Evolutionary conservation across 2,329 filamentous ascomycete species (phyloP), one percentile per base, ranked within the genome.

Genomic region (Diaporthe vaccinii): DNA sequence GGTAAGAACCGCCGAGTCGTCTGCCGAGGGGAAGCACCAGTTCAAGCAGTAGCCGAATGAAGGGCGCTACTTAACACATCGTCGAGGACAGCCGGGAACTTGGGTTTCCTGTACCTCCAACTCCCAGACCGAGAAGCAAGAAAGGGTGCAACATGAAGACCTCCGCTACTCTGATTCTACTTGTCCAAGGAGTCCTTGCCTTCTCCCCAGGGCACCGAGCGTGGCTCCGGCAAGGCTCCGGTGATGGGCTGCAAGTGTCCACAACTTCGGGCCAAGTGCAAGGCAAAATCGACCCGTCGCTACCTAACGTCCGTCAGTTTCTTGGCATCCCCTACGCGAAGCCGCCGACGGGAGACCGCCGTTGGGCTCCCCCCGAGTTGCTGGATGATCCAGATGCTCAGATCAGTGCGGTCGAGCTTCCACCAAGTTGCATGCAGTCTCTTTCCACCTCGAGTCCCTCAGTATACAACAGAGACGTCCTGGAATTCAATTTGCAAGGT

Each of bases 321-420:
- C 70, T 73, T 20, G 70, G 70, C 44, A 73, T 73, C 41, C 70
- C 70, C 46, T 73, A 73, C 34, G 70, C 57, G 10, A 39, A 75
- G 74, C 74, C 74, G 20, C 74, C 74, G 4, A 46, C 41, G 1
- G 74, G 74, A 39, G 46, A 34, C n/a, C 69, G 74, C 25, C 74
- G 74, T 8, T 75, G 74, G 74, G 44, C 69, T 44, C 39, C 74
- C 28, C 74, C 74, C 10, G 65, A 71, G 12, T 57, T 72, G 8
- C 34, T 75, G 20, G 69, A 75, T 20, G 62, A 68, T 1, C 44
- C 31, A 20, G 46, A 68, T 15, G 46, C 62, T 12, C 61, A 67
- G 3, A 39, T 68, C 28, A 68, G 31, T 31, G 62, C 62, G 17
- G 14, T 68, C 22, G 62, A 68, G 62, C 62, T 68, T 25, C 62